These are phyloP conservation scores for Boletus barrowsii DNA, from an alignment of 768 basidiomycete species.

Conservation along the genomic window DNA sequence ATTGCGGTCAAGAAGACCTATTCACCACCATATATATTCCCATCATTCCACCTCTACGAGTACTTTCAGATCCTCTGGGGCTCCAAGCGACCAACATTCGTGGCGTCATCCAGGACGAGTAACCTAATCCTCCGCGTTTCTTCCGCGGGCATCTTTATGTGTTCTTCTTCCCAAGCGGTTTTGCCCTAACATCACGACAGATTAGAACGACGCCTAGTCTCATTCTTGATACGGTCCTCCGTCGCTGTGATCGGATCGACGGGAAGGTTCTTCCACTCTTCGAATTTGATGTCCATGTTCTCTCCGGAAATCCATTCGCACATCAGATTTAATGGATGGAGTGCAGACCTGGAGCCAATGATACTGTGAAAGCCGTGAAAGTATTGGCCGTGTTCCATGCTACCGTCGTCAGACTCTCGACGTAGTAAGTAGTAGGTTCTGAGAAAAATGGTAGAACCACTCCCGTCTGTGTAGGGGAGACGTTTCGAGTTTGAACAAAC, in stretches of 20 bases:
- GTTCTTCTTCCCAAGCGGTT: constrained; percentile 18
- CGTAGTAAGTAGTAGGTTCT: constrained; percentile 11
- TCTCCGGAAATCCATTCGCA: constrained; percentile 20
- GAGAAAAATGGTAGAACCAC: background rate
- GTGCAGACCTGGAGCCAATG: constrained; percentile 22
- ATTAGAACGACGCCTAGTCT: constrained; percentile 8
- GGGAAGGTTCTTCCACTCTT: constrained; percentile 26
- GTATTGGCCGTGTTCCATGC: constrained; percentile 18
- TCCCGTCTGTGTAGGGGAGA: constrained; percentile 15
- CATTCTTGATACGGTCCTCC: constrained; percentile 21
- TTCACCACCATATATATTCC: too few species aligned
- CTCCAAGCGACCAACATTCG: too few species aligned
- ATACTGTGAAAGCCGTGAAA: constrained; percentile 23
- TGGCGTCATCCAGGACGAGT: constrained; percentile 6
- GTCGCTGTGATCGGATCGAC: constrained; percentile 25
- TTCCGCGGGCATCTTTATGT: constrained; percentile 11
- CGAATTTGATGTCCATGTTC: constrained; percentile 8
- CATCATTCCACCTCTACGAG: too few species aligned
- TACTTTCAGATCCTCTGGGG: too few species aligned
- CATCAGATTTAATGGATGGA: constrained; percentile 20
- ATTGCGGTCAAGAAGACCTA: too few species aligned
- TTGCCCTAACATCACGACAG: constrained; percentile 5
- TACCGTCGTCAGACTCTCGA: background rate
- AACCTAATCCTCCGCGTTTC: constrained; percentile 14
- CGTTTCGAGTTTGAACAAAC: constrained; percentile 18